Evolutionary conservation across 371 early-diverging fungal species (phyloP).

Genomic region (Enterocytospora artemiae): DNA sequence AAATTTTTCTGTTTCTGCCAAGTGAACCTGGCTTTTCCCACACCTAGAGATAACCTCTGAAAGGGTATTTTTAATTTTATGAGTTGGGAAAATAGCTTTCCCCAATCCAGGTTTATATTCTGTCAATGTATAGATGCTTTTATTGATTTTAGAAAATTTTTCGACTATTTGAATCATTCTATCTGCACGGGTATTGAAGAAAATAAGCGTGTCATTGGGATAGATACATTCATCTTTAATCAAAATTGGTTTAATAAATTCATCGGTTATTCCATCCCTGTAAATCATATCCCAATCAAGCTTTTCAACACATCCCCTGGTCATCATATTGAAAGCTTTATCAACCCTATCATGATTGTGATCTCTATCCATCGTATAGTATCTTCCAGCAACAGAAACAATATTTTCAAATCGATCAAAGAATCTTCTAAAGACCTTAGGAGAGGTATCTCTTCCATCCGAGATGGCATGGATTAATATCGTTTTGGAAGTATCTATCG

Average conservation of each 20-base stretch:
- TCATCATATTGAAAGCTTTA: conserved; percentile 78
- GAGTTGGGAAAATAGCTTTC: conserved; percentile 72
- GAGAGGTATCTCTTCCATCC: conserved; percentile 95
- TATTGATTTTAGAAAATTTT: conserved; percentile 55
- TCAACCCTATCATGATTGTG: conserved; percentile 92
- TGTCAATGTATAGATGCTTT: conserved; percentile 72
- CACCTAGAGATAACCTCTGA: conserved; percentile 82
- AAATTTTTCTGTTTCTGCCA: conserved; percentile 95
- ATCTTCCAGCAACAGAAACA: conserved; percentile 84
- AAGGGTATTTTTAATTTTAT: conserved; percentile 83
- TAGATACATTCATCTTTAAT: conserved; percentile 60
- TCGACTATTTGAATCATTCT: conserved; percentile 84
- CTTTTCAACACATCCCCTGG: conserved; percentile 8
- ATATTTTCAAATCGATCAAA: conserved; percentile 61
- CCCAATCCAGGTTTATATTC: conserved; percentile 87
- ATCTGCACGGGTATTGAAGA: conserved; percentile 89
- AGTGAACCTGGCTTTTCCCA: conserved; percentile 74
- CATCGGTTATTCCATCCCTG: conserved; percentile 40
- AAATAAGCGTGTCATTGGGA: conserved; percentile 67
- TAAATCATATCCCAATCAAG: conserved; percentile 12
- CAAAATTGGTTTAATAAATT: conserved; percentile 48
- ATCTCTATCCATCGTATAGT: conserved; percentile 99
- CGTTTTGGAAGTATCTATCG: conserved; percentile 69
- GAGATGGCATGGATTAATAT: conserved; percentile 87
- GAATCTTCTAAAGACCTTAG: conserved; percentile 62